Base-by-base conservation (phyloP, 257 asterid species). In the Scutellaria minor region DNA sequence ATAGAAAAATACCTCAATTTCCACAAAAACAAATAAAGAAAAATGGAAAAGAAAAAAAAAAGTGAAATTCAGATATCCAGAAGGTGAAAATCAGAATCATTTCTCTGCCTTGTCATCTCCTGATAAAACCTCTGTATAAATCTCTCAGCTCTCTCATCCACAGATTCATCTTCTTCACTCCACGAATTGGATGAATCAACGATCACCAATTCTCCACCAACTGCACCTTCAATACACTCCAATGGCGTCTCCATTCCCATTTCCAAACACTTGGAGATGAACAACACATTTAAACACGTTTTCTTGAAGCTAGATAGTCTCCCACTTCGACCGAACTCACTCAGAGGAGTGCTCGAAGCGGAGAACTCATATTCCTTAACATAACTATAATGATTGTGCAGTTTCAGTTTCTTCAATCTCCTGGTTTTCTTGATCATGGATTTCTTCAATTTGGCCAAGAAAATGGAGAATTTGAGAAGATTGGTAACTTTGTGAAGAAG, bases 121-220 rank as follows among this genome's bases (percentile, higher is more conserved):
- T 87, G 83, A 81, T 91, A 91, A 64, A 88, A 91, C 62, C 75
- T 89, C 84, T 80, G 86, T 77, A 89, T 91, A 60, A 91, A 89
- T 22, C 76, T 85, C 87, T 89, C 95, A 52, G 97, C 95, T 48
- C 86, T 87, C 75, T 89, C 95, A 81, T 89, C 96, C 80, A 91
- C 86, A 12, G 81, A 80, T 3, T 24, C 55, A 31, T 80, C 85
- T 12, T 77, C 87, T 2, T 71, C 85, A 2, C 64, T 72, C 53
- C 52, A n/a, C 35, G 75, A 76, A 31, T 68, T 82, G 24, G 73
- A 45, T 3, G n/a, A 72, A 67, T 27, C 60, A 62, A 39, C 31
- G 50, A 76, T 22, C 47, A 27, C 9, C 59, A 74, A 18, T 45
- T 77, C 75, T 76, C 75, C 64, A 0, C 22, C 78, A 62, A 62